Evolutionary conservation across 805 yeast species (phyloP).

Genomic region (Cyberlindnera mrakii): DNA sequence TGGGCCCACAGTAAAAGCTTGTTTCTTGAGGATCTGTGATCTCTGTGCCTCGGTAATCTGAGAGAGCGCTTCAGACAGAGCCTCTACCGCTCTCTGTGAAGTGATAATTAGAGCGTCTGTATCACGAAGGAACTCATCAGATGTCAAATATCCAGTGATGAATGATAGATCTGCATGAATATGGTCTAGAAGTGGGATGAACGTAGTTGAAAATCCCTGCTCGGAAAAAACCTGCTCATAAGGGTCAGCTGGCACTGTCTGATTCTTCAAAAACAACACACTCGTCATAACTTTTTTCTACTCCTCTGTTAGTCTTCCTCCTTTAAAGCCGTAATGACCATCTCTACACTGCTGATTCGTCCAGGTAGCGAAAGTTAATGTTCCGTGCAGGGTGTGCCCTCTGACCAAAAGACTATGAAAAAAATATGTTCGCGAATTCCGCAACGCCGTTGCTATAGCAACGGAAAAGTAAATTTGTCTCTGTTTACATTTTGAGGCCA

Average conservation of each 20-base stretch:
- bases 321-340: constrained; percentile 1
- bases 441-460: too few species aligned
- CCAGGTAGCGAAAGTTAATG: neutral
- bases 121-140: constrained; percentile 33
- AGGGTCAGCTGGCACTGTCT: constrained; percentile 62
- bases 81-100: constrained; percentile 88
- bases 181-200: constrained; percentile 73
- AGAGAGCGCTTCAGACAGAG: constrained; percentile 43
- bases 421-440: too few species aligned
- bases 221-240: constrained; percentile 42
- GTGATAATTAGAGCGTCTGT: constrained; percentile 66
- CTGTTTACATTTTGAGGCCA: too few species aligned
- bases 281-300: neutral
- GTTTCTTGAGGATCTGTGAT: constrained; percentile 35
- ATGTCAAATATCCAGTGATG: constrained; percentile 38
- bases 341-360: constrained; percentile 8
- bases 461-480: too few species aligned
- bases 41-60: constrained; percentile 11
- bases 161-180: constrained; percentile 42
- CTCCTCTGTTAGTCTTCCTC: too few species aligned
- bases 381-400: too few species aligned
- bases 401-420: too few species aligned
- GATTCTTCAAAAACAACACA: constrained; percentile 55
- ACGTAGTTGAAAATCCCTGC: constrained; percentile 38
- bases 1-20: constrained; percentile 87